Base-by-base conservation (phyloP, 768 basidiomycete species). In the Mycena kentingensis region DNA sequence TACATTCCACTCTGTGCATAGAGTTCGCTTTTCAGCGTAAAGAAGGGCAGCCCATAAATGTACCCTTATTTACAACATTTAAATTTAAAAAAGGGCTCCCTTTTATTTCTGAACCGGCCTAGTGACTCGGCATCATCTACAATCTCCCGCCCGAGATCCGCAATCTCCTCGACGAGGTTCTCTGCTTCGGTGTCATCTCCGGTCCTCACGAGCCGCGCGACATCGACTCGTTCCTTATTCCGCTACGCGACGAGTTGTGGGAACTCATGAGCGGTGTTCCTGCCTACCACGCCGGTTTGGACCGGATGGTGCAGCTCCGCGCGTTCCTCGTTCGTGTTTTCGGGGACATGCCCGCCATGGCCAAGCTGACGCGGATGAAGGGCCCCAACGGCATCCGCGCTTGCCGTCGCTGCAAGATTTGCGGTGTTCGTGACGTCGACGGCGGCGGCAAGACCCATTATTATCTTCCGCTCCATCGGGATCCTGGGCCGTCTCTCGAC, bases 151-250 rank as follows among this genome's bases (percentile, higher is more conserved):
- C 77, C 0, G 61, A 73, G 16, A 51, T 70, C 6, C 67, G 65
- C 3, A 67, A 63, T 21, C 71, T 69, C 21, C 45, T 70, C 12
- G 38, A 60, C 1, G 50, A 70, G 16, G 52, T 76, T 10, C 31
- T 78, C 1, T 69, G 67, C 38, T 42, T 77, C 16, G 71, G 74
- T 2, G 60, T 77, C 27, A 73, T 80, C 28, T 77, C 74, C 3
- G 74, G 78, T 0, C 79, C 74, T 0, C 62, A 62, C 8, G 64
- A 65, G 22, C 71, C 77, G 0, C 66, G 68, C 24, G 69, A 75
- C 37, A 27, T 74, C 3, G 66, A 69, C 24, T 75, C 76, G 0
- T 79, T 78, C 46, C 62, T 73, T 0, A 54, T 46, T 29, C 76
- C 73, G 0, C 54, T 76, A 1, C 56, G 71, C 5, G 56, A 75